Evolutionary conservation across 2,329 filamentous ascomycete species (phyloP).

Genomic region (Fusarium tanahbumbuense): DNA sequence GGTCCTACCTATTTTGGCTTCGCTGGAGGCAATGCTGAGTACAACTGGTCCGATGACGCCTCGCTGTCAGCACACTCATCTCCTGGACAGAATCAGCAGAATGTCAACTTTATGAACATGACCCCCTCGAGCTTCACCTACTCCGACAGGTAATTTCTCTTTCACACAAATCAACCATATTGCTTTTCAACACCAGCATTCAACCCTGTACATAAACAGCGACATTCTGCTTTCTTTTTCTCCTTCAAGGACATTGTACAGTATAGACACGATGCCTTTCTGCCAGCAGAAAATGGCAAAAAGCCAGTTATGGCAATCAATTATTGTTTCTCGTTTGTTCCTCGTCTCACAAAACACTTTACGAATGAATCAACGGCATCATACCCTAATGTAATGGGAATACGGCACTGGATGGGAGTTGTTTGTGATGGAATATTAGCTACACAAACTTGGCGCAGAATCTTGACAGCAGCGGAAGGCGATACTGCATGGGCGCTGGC

Average conservation of each 20-base stretch:
- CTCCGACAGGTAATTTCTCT: slow-evolving; percentile 32
- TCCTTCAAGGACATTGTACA: slow-evolving; percentile 37
- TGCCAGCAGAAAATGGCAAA: slow-evolving; percentile 13
- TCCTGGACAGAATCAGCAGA: slow-evolving; percentile 47
- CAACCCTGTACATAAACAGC: slow-evolving; percentile 31
- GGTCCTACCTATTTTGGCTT: slow-evolving; percentile 56
- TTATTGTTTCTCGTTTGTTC: slow-evolving; percentile 26
- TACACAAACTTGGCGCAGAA: neutral
- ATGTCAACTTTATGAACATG: slow-evolving; percentile 54
- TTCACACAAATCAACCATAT: neutral
- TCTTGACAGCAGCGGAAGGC: neutral
- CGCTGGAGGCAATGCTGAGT: slow-evolving; percentile 58
- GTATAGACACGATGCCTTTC: slow-evolving; percentile 27
- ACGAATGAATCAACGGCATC: slow-evolving; percentile 43
- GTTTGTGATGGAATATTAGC: neutral
- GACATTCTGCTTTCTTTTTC: slow-evolving; percentile 14
- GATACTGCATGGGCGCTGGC: neutral
- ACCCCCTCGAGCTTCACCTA: slow-evolving; percentile 48
- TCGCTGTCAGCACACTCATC: slow-evolving; percentile 52
- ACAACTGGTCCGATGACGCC: slow-evolving; percentile 63
- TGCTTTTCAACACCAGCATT: slow-evolving; percentile 5
- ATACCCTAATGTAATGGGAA: slow-evolving; percentile 49
- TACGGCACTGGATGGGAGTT: slow-evolving; percentile 32
- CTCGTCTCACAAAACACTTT: slow-evolving; percentile 15
- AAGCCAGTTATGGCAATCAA: slow-evolving; percentile 25